These are phyloP conservation scores for Harrya chromipes DNA, from an alignment of 768 basidiomycete genomes.

Conservation along the genomic window DNA sequence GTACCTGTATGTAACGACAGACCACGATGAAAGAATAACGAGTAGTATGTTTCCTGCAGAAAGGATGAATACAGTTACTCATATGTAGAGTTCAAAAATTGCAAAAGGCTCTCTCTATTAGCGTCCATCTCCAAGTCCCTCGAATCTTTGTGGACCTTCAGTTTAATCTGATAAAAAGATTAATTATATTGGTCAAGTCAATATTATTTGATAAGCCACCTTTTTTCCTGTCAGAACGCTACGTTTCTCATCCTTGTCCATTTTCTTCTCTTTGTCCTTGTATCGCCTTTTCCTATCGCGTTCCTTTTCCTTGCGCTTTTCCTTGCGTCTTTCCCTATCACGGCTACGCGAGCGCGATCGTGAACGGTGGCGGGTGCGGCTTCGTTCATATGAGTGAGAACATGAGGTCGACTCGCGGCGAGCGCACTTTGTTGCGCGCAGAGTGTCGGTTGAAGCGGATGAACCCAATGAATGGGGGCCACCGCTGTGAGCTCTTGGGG, in stretches of 20 bases:
- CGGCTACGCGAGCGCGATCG: constrained; percentile 29
- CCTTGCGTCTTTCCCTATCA: constrained; percentile 23
- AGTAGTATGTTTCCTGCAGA: not conserved
- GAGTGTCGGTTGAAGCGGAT: constrained; percentile 14
- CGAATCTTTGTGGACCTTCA: constrained; percentile 60
- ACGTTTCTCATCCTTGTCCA: constrained; percentile 45
- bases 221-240: constrained; percentile 63
- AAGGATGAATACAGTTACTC: constrained; percentile 8
- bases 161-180: constrained; percentile 45
- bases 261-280: constrained; percentile 34
- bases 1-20: no score
- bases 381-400: constrained; percentile 20
- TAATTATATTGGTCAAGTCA: not conserved
- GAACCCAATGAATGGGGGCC: constrained; percentile 20
- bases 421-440: constrained; percentile 12
- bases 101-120: constrained; percentile 50
- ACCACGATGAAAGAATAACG: not conserved
- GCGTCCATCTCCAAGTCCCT: constrained; percentile 55
- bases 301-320: constrained; percentile 26
- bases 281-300: constrained; percentile 39
- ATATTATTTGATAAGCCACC: constrained; percentile 29
- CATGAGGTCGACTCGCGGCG: constrained; percentile 20
- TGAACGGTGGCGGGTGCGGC: constrained; percentile 14
- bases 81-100: constrained; percentile 55
- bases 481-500: constrained; percentile 15